A percentile compares a stretch with the other conserved stretches of the same genome.
Conservation (phyloP, 2,329 filamentous ascomycete species). For the Penicillium brasilianum region DNA sequence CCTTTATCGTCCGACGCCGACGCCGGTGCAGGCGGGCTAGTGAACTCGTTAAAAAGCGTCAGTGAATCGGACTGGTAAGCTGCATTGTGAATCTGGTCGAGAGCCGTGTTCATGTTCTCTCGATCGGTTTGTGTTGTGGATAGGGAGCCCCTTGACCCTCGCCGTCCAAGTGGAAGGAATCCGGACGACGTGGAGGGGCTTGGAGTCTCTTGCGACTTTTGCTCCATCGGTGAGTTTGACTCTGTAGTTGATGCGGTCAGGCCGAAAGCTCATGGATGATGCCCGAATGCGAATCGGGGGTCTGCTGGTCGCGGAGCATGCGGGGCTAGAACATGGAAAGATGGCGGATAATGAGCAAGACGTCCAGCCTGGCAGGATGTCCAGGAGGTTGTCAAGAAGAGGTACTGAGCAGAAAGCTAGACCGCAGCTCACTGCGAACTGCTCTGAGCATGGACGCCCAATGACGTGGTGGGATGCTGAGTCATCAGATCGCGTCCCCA, state of each 20-base stretch:
- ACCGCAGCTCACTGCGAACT: constrained; percentile 16
- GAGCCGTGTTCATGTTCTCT: constrained; percentile 74
- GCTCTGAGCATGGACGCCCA: constrained; percentile 24
- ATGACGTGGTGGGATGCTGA: constrained; percentile 40
- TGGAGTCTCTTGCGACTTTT: constrained; percentile 43
- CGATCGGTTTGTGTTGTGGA: constrained; percentile 64
- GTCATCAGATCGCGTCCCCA: constrained; percentile 16
- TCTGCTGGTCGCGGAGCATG: constrained; percentile 16
- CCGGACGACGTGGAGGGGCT: constrained; percentile 53
- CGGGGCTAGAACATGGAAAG: constrained; percentile 1
- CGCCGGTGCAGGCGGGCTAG: constrained; percentile 65
- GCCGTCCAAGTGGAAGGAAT: constrained; percentile 51
- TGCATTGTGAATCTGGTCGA: constrained; percentile 86
- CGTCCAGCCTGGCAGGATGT: constrained; percentile 5
- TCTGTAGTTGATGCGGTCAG: constrained; percentile 15
- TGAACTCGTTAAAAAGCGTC: constrained; percentile 94
- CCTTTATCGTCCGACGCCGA: constrained; percentile 70
- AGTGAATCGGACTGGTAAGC: constrained; percentile 84
- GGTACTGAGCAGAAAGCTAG: constrained; percentile 11
- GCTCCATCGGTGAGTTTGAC: constrained; percentile 37
- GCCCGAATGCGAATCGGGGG: constrained; percentile 13
- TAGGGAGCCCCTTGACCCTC: constrained; percentile 57
- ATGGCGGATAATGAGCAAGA: constrained; percentile 2
- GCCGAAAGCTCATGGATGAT: constrained; percentile 23
- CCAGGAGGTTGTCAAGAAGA: constrained; percentile 1